Evolutionary conservation across 352 stramenopile species (phyloP).

Genomic region (Halophytophthora polymorphica): DNA sequence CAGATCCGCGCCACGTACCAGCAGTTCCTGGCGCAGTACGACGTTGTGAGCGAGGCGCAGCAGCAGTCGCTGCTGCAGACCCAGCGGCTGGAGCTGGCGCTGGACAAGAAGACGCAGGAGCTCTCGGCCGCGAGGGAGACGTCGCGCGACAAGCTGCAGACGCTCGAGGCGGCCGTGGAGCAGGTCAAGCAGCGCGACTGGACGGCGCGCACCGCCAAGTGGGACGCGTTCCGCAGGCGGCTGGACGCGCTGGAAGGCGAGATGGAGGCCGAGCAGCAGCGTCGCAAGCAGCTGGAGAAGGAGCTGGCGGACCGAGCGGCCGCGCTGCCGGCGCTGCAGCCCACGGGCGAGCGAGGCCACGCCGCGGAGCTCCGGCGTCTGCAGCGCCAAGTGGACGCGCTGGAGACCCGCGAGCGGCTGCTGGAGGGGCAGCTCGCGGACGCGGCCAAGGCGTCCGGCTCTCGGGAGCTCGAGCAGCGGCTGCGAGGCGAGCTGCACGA

Average conservation of each 20-base stretch:
- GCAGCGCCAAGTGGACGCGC: slow-evolving; percentile 53
- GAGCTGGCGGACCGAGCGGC: slow-evolving; percentile 53
- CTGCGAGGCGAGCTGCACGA: slow-evolving; percentile 29
- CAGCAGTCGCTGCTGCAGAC: slow-evolving; percentile 51
- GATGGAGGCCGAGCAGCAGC: slow-evolving; percentile 47
- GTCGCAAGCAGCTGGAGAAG: slow-evolving; percentile 55
- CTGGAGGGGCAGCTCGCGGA: slow-evolving; percentile 56
- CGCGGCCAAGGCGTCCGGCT: slow-evolving; percentile 18
- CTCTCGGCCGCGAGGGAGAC: slow-evolving; percentile 33
- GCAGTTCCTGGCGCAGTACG: slow-evolving; percentile 72
- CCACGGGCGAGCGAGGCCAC: slow-evolving; percentile 17
- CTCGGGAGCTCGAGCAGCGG: slow-evolving; percentile 24
- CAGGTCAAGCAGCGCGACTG: slow-evolving; percentile 60
- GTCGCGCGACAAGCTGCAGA: slow-evolving; percentile 29
- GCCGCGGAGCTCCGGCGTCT: slow-evolving; percentile 40
- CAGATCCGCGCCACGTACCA: slow-evolving; percentile 86
- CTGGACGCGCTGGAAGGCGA: slow-evolving; percentile 67
- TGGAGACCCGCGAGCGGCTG: slow-evolving; percentile 68
- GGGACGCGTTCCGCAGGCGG: slow-evolving; percentile 69
- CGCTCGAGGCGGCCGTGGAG: slow-evolving; percentile 43
- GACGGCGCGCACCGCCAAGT: slow-evolving; percentile 56
- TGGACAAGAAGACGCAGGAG: slow-evolving; percentile 42
- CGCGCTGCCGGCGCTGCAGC: slow-evolving; percentile 24
- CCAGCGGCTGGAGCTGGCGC: slow-evolving; percentile 56
- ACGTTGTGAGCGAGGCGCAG: slow-evolving; percentile 44